These are phyloP conservation scores for Tilletia horrida DNA, from an alignment of 1,284 basidiomycete species.

Conservation along the genomic window DNA sequence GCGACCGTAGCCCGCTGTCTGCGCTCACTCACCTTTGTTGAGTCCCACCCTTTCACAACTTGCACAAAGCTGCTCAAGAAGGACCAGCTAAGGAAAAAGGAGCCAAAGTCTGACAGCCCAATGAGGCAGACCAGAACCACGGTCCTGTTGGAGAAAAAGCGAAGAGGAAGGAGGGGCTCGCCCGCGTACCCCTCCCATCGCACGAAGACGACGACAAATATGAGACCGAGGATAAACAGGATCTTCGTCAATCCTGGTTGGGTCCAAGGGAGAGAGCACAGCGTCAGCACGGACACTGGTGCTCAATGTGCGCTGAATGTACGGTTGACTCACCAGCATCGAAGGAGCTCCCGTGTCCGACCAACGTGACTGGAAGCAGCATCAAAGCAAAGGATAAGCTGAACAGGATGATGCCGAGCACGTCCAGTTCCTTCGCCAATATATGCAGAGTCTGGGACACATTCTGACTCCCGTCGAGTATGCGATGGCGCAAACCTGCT, in stretches of 20 bases:
- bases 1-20: neutral
- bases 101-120: conserved; percentile 55
- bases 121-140: conserved; percentile 54
- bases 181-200: conserved; percentile 58
- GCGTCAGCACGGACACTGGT: too few species aligned
- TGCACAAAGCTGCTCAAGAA: conserved; percentile 52
- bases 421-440: conserved; percentile 62
- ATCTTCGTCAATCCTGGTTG: neutral
- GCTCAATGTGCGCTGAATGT: too few species aligned
- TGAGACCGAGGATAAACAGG: conserved; percentile 52
- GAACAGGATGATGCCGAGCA: conserved; percentile 68
- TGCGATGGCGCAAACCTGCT: conserved; percentile 26
- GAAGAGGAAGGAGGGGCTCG: conserved; percentile 58
- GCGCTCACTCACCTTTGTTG: conserved; percentile 38
- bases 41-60: conserved; percentile 51
- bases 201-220: conserved; percentile 56
- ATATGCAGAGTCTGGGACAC: conserved; percentile 21
- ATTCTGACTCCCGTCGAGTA: conserved; percentile 5
- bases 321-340: neutral
- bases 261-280: too few species aligned
- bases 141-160: conserved; percentile 52
- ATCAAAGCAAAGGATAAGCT: conserved; percentile 63
- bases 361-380: conserved; percentile 67
- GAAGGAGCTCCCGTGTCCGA: conserved; percentile 38
- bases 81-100: conserved; percentile 56